Percentiles rank a stretch among this genome's conserved stretches.
phyloP scores from a whole-genome alignment of 2,329 filamentous ascomycete species.

The Curvularia sp. region DNA sequence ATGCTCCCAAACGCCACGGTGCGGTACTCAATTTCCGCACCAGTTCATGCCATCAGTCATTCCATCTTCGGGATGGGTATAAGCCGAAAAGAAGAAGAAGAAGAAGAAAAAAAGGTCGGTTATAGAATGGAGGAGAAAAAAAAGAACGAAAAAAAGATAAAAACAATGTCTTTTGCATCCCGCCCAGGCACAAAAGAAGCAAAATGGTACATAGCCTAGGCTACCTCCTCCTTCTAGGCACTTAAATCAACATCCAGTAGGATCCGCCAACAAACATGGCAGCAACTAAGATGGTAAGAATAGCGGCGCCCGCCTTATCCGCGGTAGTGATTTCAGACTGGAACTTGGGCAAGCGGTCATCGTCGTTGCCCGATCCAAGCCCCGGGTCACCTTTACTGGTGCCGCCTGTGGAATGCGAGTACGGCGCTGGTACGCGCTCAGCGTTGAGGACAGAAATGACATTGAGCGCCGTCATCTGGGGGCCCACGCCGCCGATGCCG shows the following conservation, averaged over 20 bases:
- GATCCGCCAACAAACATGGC: constrained; percentile 5
- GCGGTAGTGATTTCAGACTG: constrained; percentile 40
- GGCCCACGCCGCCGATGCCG: constrained; percentile 59
- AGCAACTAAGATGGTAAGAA: constrained; percentile 50
- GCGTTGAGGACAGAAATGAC: constrained; percentile 58
- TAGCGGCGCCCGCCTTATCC: constrained; percentile 53
- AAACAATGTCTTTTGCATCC: background rate
- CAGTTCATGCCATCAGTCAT: background rate
- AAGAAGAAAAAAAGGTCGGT: too few species aligned
- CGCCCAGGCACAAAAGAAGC: background rate
- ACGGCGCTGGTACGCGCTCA: constrained; percentile 48
- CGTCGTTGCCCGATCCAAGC: constrained; percentile 45
- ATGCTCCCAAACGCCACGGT: background rate
- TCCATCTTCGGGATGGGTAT: constrained; percentile 7
- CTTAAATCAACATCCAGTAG: constrained; percentile 5
- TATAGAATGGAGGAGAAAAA: background rate
- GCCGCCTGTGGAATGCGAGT: constrained; percentile 59
- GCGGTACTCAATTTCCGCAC: background rate
- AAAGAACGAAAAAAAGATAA: background rate
- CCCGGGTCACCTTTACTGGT: constrained; percentile 56
- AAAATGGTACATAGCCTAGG: background rate
- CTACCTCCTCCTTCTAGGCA: background rate
- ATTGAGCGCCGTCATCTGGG: constrained; percentile 65
- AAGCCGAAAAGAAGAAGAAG: background rate
- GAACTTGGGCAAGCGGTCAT: constrained; percentile 29